Evolutionary conservation across 2,329 filamentous ascomycete genomes (phyloP).

Genomic region (Emericellopsis atlantica): DNA sequence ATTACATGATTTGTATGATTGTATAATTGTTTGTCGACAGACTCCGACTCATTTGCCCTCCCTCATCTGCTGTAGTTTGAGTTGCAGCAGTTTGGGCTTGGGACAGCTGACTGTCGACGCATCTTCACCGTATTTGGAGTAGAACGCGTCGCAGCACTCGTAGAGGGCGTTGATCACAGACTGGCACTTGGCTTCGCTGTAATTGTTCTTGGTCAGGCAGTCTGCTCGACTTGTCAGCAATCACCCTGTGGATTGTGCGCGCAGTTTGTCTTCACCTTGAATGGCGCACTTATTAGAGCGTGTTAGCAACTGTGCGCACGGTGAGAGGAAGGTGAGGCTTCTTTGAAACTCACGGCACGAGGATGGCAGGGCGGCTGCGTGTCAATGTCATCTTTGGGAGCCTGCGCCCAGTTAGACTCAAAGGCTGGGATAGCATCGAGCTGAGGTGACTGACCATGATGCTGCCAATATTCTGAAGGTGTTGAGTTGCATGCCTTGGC

Average conservation of each 20-base stretch:
- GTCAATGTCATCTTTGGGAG: slow-evolving; percentile 5
- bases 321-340: background rate
- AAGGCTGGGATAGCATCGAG: no score
- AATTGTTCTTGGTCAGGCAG: slow-evolving; percentile 74
- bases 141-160: slow-evolving; percentile 86
- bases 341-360: slow-evolving; percentile 3
- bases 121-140: slow-evolving; percentile 62
- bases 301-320: background rate
- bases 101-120: slow-evolving; percentile 76
- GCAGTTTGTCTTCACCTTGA: slow-evolving; percentile 2
- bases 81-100: slow-evolving; percentile 61
- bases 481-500: no score
- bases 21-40: no score
- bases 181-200: slow-evolving; percentile 75
- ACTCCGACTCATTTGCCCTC: slow-evolving; percentile 11
- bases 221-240: slow-evolving; percentile 33
- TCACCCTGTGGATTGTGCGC: background rate
- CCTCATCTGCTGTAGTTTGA: slow-evolving; percentile 74
- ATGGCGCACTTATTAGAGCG: slow-evolving; percentile 4
- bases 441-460: no score
- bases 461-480: no score
- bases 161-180: slow-evolving; percentile 73
- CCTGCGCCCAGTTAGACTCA: background rate
- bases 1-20: no score
- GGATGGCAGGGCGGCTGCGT: slow-evolving; percentile 6